A percentile compares a stretch with the other conserved stretches of the same genome.
Evolutionary conservation across 2,329 filamentous ascomycete genomes (phyloP).

Genomic region (Ophiostoma perfectum): DNA sequence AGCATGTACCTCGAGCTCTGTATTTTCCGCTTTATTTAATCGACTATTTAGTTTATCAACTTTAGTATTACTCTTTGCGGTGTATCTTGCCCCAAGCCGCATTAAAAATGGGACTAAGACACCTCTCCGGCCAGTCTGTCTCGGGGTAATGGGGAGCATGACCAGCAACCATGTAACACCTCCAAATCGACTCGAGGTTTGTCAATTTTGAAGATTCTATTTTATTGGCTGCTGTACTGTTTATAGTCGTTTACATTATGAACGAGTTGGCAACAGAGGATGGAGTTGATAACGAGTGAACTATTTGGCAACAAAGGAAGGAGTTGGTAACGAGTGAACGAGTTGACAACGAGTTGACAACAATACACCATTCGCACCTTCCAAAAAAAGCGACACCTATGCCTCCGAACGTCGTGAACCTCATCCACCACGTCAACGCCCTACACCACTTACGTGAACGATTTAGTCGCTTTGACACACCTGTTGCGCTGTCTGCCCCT

Average conservation of each 20-base stretch:
- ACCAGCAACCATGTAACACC: not conserved
- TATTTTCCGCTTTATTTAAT: not conserved
- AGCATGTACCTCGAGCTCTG: slow-evolving; percentile 5
- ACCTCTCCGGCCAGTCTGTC: slow-evolving; percentile 9
- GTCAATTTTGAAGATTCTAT: no score
- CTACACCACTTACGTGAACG: not conserved
- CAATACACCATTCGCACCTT: not conserved
- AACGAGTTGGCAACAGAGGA: no score
- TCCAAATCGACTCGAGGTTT: no score
- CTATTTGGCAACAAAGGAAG: not conserved
- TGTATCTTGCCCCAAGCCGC: slow-evolving; percentile 14
- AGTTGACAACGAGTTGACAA: not conserved
- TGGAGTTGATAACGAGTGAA: no score
- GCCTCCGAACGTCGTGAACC: not conserved
- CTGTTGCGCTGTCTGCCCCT: not conserved
- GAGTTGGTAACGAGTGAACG: not conserved
- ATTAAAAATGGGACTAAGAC: slow-evolving; percentile 12
- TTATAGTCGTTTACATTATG: no score
- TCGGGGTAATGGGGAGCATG: slow-evolving; percentile 21
- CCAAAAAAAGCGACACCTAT: not conserved
- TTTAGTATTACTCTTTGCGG: not conserved
- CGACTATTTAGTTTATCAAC: not conserved
- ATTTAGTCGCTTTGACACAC: not conserved
- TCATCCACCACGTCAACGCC: not conserved
- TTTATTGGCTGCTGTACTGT: no score